phyloP scores from a whole-genome alignment of 352 stramenopile genomes.

The Halophytophthora polymorphica region DNA sequence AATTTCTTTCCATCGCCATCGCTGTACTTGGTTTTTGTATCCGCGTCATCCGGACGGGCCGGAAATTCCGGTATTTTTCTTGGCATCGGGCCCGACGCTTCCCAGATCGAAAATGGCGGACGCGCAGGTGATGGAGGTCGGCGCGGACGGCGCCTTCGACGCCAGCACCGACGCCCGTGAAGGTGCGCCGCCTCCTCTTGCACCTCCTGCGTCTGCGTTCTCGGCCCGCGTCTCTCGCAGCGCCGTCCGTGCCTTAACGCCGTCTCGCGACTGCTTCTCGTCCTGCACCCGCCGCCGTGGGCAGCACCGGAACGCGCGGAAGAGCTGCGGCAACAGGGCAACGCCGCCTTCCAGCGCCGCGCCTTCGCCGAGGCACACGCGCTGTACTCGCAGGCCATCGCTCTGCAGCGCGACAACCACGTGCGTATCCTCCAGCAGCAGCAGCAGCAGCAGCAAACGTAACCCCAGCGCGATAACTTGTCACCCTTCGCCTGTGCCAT shows the following conservation, averaged over 20 bases:
- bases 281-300: no score
- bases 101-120: slow-evolving; percentile 17
- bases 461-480: neutral
- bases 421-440: slow-evolving; percentile 20
- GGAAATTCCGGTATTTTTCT: no score
- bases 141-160: slow-evolving; percentile 40
- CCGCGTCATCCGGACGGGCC: no score
- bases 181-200: neutral
- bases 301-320: slow-evolving; percentile 14
- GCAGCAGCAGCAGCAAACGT: neutral
- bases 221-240: neutral
- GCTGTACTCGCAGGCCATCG: slow-evolving; percentile 63
- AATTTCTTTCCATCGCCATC: no score
- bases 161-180: neutral
- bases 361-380: slow-evolving; percentile 41
- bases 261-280: neutral
- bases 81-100: no score
- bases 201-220: no score
- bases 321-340: slow-evolving; percentile 55
- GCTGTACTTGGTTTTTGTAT: no score
- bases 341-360: slow-evolving; percentile 59
- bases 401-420: slow-evolving; percentile 41
- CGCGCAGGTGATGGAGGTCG: slow-evolving; percentile 19
- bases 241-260: neutral
- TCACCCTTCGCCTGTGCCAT: no score